Base-by-base conservation (phyloP, 2,329 filamentous ascomycete genomes). In the Ilyonectria destructans region DNA sequence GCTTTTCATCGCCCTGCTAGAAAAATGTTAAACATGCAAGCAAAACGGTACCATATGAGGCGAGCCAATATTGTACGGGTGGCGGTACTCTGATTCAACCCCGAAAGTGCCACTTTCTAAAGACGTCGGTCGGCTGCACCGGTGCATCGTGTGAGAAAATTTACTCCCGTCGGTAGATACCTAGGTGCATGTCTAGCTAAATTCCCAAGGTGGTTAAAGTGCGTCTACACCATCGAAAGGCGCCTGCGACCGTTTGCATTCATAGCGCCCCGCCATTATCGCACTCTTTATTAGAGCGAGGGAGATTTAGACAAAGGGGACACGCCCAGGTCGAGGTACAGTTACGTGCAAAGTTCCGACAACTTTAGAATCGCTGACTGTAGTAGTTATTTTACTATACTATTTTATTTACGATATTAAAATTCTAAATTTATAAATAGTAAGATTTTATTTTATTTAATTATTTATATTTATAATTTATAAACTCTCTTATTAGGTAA, bases 111-210 rank as follows among this genome's bases (percentile, higher is more conserved):
- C 43, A 23, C 33, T 17, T 31, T 40, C 40, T 33, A 15, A 29
- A 56, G n/a, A 49, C 29, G 23, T 45, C 31, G 21, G n/a, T 29
- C 52, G 33, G 13, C 37, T 56, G 58, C 49, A 35, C 52, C 45
- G 51, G 59, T 51, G 56, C 46, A 51, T 51, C 49, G 12, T 43
- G 2, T 21, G 29, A 21, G n/a, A 13, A 66, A 49, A 29, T 15
- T 26, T 37, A 58, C 35, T 33, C 31, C 37, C 40, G n/a, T 49
- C 51, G n/a, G 15, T 35, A 33, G 43, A 29, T 57, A 33, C 33
- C 29, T 57, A 29, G 52, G 43, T 54, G 29, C 21, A 52, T 62
- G n/a, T 58, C 21, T 26, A 43, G 29, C 45, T 13, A 43, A 45
- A 31, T 31, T 21, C 17, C 15, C 26, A 15, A 26, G 17, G 40